phyloP scores from a whole-genome alignment of 768 basidiomycete species.

The Russula earlei region DNA sequence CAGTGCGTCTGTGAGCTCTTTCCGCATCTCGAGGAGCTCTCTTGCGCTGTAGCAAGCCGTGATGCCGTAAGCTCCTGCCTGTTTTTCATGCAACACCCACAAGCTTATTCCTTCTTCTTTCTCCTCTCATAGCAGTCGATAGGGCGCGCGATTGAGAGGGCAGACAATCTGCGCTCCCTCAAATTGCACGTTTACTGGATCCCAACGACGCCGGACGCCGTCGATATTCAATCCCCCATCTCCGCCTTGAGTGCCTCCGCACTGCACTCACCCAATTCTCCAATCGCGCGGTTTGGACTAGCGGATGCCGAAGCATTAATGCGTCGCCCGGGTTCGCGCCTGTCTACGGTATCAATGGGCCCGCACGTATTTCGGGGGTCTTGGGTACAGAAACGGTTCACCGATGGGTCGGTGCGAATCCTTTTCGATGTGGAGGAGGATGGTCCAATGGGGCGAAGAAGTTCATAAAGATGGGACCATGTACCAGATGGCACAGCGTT shows the following conservation, averaged over 20 bases:
- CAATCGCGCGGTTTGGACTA: constrained; percentile 17
- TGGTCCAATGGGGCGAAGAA: background rate
- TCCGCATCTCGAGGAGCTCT: constrained; percentile 20
- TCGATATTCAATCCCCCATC: background rate
- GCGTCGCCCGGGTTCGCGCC: constrained; percentile 14
- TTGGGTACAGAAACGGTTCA: constrained; percentile 5
- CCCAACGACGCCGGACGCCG: background rate
- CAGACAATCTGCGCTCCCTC: constrained; percentile 16
- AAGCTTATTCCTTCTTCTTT: background rate
- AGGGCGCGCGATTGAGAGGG: constrained; percentile 16
- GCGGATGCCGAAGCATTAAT: constrained; percentile 17
- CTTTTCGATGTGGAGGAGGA: constrained; percentile 14
- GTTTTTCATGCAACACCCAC: too few species aligned
- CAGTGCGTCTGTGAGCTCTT: constrained; percentile 18
- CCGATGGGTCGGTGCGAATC: constrained; percentile 1
- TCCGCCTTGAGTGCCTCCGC: background rate
- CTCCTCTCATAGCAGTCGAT: constrained; percentile 13
- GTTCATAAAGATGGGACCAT: background rate
- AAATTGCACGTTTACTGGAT: constrained; percentile 20
- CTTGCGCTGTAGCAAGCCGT: constrained; percentile 19
- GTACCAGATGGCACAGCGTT: background rate
- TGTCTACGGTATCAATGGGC: constrained; percentile 17
- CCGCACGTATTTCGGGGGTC: constrained; percentile 12
- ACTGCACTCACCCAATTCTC: constrained; percentile 15
- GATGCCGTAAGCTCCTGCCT: constrained; percentile 11